Evolutionary conservation across 1,139 yeast genomes (phyloP).

Genomic region (Blastobotrys proliferans): DNA sequence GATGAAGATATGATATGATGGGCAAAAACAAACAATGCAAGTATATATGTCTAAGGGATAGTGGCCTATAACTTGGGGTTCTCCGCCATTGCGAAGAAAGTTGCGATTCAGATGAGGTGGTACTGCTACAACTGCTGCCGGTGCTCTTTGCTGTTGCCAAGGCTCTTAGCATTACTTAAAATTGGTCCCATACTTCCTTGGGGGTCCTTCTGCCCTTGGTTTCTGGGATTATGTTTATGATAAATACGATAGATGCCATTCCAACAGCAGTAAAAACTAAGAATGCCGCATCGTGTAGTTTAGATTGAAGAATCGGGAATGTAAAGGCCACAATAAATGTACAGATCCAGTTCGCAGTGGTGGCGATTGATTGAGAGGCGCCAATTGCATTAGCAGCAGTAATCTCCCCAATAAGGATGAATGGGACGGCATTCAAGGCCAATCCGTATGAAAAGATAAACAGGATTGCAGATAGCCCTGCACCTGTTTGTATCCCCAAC

Average conservation of each 20-base stretch:
- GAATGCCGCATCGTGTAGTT: conserved; percentile 78
- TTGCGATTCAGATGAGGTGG: no score
- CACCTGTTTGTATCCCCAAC: conserved; percentile 44
- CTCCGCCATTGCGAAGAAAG: no score
- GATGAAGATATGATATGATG: no score
- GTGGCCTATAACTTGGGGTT: no score
- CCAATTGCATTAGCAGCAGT: conserved; percentile 78
- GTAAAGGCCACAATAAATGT: conserved; percentile 76
- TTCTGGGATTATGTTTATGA: conserved; percentile 56
- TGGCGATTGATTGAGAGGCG: conserved; percentile 88
- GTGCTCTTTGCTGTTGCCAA: no score
- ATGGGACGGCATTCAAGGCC: conserved; percentile 95
- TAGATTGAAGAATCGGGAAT: conserved; percentile 67
- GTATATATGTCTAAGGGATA: no score
- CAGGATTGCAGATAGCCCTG: conserved; percentile 62
- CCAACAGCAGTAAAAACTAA: conserved; percentile 54
- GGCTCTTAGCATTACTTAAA: no score
- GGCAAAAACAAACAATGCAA: no score
- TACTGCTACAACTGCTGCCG: no score
- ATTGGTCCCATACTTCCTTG: conserved; percentile 32
- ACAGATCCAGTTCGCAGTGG: conserved; percentile 85
- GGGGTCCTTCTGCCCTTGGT: conserved; percentile 67
- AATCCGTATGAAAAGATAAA: conserved; percentile 83
- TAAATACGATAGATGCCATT: conserved; percentile 18
- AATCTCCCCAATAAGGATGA: conserved; percentile 81